Percentiles rank a stretch among this genome's conserved stretches.
Evolutionary conservation across 1,284 basidiomycete genomes (phyloP).

Genomic region (Schizophyllum amplum): DNA sequence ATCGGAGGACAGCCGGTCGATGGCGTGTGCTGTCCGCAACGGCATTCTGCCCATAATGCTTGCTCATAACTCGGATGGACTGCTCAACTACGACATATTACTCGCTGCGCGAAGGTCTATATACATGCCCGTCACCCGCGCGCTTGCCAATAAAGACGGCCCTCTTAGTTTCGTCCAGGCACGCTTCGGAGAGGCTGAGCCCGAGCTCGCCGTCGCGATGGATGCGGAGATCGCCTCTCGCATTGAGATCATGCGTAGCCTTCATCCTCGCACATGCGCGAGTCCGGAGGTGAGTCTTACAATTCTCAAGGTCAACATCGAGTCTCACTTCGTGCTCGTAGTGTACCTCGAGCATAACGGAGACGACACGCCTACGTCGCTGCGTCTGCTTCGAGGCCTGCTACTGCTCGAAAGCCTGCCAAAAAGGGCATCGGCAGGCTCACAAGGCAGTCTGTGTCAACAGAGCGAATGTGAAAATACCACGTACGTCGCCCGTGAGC

Average conservation of each 20-base stretch:
- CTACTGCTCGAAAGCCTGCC: neutral
- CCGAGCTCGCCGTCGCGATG: neutral
- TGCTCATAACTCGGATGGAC: neutral
- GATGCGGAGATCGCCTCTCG: neutral
- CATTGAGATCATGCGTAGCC: neutral
- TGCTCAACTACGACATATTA: neutral
- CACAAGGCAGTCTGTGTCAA: neutral
- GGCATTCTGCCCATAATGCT: neutral
- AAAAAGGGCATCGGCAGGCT: neutral
- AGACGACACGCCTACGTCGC: neutral
- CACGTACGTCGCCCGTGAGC: neutral
- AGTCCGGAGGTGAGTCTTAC: neutral
- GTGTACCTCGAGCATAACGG: too few species aligned
- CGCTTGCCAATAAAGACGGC: neutral
- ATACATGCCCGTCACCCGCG: neutral
- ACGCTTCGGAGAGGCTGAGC: neutral
- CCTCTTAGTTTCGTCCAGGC: neutral
- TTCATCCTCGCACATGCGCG: neutral
- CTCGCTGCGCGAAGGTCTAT: neutral
- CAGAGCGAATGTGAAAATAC: neutral
- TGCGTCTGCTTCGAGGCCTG: neutral
- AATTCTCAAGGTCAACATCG: neutral
- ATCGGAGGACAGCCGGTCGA: neutral
- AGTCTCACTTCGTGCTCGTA: too few species aligned
- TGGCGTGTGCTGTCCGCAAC: neutral